Evolutionary conservation across 176 grass and related monocot genomes (phyloP).

Genomic region (Aechmea fasciata): DNA sequence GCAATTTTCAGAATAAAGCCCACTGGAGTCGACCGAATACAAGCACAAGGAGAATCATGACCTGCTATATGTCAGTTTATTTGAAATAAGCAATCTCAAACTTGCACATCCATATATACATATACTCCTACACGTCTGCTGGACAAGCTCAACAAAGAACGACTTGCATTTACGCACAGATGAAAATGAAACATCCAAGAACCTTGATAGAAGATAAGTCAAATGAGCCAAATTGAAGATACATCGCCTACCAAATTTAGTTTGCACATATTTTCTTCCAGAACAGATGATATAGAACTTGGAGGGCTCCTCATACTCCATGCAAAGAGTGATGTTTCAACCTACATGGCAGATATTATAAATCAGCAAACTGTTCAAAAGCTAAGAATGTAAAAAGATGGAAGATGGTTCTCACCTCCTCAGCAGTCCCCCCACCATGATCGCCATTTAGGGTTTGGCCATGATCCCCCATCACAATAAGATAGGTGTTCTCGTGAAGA

Average conservation of each 20-base stretch:
- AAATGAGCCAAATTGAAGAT: not conserved
- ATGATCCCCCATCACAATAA: slow-evolving; percentile 96
- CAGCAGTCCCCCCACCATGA: slow-evolving; percentile 85
- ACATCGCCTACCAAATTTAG: slow-evolving; percentile 51
- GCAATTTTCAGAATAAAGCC: too few relatives aligned
- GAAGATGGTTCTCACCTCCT: slow-evolving; percentile 54
- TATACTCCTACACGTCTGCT: too few relatives aligned
- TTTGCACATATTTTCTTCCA: slow-evolving; percentile 51
- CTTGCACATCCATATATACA: not conserved
- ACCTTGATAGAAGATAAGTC: not conserved
- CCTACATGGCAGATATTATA: slow-evolving; percentile 37
- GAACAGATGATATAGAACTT: slow-evolving; percentile 48
- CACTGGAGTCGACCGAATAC: too few relatives aligned
- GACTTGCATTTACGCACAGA: not conserved
- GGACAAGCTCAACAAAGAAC: not conserved
- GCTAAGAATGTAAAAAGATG: slow-evolving; percentile 15
- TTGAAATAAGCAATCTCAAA: not conserved
- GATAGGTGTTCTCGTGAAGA: slow-evolving; percentile 80
- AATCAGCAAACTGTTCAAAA: slow-evolving; percentile 10
- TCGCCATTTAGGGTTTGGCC: slow-evolving; percentile 97
- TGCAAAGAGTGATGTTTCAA: slow-evolving; percentile 87
- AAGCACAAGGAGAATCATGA: too few relatives aligned
- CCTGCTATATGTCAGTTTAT: not conserved
- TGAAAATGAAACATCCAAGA: not conserved
- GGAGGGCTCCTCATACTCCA: slow-evolving; percentile 63